These are phyloP conservation scores for Limnanthes douglasii DNA, from an alignment of 345 rosid species.

Conservation along the genomic window DNA sequence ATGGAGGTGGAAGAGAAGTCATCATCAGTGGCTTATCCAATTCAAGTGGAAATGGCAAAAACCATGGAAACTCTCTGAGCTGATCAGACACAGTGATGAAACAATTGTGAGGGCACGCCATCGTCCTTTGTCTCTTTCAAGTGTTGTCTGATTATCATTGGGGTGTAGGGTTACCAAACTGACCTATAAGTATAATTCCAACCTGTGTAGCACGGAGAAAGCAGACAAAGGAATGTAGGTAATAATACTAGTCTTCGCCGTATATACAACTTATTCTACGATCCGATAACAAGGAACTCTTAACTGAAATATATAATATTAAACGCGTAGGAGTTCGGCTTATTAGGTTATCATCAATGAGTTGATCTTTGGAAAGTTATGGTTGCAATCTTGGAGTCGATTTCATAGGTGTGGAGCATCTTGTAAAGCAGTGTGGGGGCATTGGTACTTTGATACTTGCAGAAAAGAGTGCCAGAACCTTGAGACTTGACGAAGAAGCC, in stretches of 20 bases:
- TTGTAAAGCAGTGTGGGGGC: constrained; percentile 31
- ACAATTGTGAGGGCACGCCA: constrained; percentile 53
- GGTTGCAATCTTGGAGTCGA: constrained; percentile 14
- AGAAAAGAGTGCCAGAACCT: constrained; percentile 14
- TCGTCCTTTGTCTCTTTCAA: constrained; percentile 35
- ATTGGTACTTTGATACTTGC: constrained; percentile 11
- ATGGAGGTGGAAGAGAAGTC: constrained; percentile 99
- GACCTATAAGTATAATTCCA: constrained; percentile 14
- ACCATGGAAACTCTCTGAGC: constrained; percentile 97
- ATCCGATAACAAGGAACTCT: too few species aligned
- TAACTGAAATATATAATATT: too few species aligned
- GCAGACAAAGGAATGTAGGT: constrained; percentile 24
- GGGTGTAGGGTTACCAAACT: constrained; percentile 4
- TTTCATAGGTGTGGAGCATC: constrained; percentile 25
- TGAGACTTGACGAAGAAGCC: constrained; percentile 15
- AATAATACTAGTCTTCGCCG: too few species aligned
- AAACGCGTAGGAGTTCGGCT: constrained; percentile 19
- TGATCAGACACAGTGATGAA: constrained; percentile 83
- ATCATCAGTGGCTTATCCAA: constrained; percentile 93
- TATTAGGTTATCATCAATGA: constrained; percentile 12
- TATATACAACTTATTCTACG: too few species aligned
- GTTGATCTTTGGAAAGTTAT: constrained; percentile 15
- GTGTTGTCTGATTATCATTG: constrained; percentile 17
- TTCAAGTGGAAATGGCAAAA: constrained; percentile 99
- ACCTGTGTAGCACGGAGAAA: constrained; percentile 9